Conservation (phyloP, 805 yeast species). For the Teunomyces barrocoloradensis region DNA sequence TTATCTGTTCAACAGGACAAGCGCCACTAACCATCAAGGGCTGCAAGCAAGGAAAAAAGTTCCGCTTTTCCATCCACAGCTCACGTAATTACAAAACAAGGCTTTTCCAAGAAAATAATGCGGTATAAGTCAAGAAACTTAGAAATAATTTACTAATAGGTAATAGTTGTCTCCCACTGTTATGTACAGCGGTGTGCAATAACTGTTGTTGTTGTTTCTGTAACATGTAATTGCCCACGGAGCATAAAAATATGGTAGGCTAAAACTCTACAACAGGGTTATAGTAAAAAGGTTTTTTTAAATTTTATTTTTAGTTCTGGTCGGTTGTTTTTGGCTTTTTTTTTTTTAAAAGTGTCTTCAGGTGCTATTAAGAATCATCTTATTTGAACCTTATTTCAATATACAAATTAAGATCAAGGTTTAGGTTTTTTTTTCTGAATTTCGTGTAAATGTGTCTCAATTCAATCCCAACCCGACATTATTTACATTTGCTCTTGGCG, state of each 20-base stretch:
- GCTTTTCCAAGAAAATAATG: background rate
- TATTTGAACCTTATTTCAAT: background rate
- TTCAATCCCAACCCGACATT: background rate
- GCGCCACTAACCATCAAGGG: background rate
- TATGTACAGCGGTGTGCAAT: background rate
- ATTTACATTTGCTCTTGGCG: background rate
- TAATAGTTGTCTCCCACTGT: background rate
- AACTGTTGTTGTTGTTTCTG: background rate
- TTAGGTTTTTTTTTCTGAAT: background rate
- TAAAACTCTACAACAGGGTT: background rate
- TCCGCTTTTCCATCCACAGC: background rate
- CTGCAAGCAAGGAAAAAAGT: background rate
- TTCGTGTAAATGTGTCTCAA: background rate
- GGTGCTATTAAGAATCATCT: background rate
- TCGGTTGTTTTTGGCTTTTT: too few relatives aligned
- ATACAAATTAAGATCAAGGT: background rate
- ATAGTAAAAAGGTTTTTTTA: too few relatives aligned
- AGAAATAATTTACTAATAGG: background rate
- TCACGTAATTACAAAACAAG: background rate
- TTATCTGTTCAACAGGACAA: background rate
- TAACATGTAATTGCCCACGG: background rate
- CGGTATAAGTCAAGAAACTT: background rate
- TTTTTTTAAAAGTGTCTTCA: background rate
- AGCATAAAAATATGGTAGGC: background rate
- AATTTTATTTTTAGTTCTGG: too few relatives aligned